Evolutionary conservation across 495 filamentous ascomycete genomes (phyloP), one percentile per base, ranked within the genome.

Genomic region (Penicillium turbatum): DNA sequence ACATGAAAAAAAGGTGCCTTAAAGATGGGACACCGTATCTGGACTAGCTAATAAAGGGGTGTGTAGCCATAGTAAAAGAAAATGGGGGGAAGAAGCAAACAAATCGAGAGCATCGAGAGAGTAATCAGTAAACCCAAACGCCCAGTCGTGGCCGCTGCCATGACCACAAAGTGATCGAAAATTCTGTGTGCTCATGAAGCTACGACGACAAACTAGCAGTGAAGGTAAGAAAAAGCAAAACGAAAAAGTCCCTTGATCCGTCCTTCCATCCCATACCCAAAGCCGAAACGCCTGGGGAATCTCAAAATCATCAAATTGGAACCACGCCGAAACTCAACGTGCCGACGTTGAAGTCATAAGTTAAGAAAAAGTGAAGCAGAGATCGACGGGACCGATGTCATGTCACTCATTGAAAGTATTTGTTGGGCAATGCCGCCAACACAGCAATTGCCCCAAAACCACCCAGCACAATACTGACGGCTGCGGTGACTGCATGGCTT

Each of bases 401-500:
- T 19, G 12, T 12, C 51, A 29, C 24, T 48, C 39, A 58, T 48
- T 58, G 54, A 48, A 78, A 78, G 55, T 70, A 77, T 37, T 73
- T 69, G 3, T 67, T 57, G 16, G 75, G 75, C 10, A 78, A 65
- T 19, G 72, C 63, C 5, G 79, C 77, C 32, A 81, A 63, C 27
- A 70, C 61, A 29, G 73, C 78, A 59, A 81, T 71, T 38, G 77
- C 73, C 19, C 76, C 75, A 40, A 81, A 64, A 42, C 75, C 70
- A 45, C 78, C 78, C 35, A 78, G 63, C 17, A 79, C 55, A 17
- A 70, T 74, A 30, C 78, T 73, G 12, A 75, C 57, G 2, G 74
- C 48, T 30, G 77, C 76, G 36, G 74, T 73, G 16, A 73, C 63
- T 13, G 76, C 73, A 53, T 77, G 74, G 40, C 57, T 72, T 29